Percentiles rank a stretch among this genome's conserved stretches.
Conservation (phyloP, 2,329 filamentous ascomycete genomes). For the Zymoseptoria tritici region DNA sequence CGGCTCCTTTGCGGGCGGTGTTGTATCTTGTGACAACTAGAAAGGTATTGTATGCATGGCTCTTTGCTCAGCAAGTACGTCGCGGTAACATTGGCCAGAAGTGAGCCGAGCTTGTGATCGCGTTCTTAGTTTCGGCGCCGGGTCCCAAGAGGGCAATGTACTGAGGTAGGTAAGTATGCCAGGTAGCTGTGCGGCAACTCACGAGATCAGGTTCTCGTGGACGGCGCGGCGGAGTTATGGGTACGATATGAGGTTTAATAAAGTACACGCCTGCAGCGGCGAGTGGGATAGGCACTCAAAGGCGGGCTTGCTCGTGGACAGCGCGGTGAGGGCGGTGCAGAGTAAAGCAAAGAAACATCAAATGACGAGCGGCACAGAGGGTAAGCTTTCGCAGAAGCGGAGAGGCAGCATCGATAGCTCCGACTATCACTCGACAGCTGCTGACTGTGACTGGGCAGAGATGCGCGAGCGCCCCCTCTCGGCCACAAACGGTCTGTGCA, state of each 20-base stretch:
- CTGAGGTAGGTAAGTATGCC: conserved; percentile 1
- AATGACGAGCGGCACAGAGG: conserved; percentile 16
- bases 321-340: neutral
- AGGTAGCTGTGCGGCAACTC: neutral
- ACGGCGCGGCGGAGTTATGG: neutral
- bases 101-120: conserved; percentile 7
- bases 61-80: conserved; percentile 13
- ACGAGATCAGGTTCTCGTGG: neutral
- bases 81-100: conserved; percentile 20
- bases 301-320: neutral
- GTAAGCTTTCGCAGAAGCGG: conserved; percentile 19
- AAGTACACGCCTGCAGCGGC: conserved; percentile 2
- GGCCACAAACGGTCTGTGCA: neutral
- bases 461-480: neutral
- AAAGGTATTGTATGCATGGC: conserved; percentile 23
- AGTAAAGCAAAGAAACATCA: conserved; percentile 3
- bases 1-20: conserved; percentile 5
- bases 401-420: conserved; percentile 17
- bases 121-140: conserved; percentile 1
- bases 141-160: conserved; percentile 3
- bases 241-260: neutral
- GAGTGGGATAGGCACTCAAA: neutral
- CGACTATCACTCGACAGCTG: conserved; percentile 14
- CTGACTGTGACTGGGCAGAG: conserved; percentile 12
- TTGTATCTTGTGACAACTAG: conserved; percentile 12